phyloP scores from a whole-genome alignment of 768 basidiomycete species.

The Trametes cingulata region DNA sequence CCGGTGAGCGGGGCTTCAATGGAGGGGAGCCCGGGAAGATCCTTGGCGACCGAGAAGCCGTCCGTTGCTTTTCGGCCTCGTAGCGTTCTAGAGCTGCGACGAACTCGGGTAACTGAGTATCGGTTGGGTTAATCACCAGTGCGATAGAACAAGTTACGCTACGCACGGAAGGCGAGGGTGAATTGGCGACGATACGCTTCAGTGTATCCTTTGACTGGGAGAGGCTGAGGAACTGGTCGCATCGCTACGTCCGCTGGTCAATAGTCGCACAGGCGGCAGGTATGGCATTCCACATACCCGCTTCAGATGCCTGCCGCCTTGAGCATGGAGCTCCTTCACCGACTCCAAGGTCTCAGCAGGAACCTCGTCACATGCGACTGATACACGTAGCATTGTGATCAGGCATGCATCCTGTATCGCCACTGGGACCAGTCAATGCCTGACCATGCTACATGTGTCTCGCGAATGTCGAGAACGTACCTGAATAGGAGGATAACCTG shows the following conservation, averaged over 20 bases:
- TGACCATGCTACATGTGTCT: too few species aligned
- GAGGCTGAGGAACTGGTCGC: conserved; percentile 63
- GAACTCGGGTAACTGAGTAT: conserved; percentile 69
- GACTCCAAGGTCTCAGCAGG: conserved; percentile 44
- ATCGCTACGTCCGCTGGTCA: conserved; percentile 49
- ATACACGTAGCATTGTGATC: conserved; percentile 68
- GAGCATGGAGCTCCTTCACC: conserved; percentile 46
- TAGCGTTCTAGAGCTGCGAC: conserved; percentile 47
- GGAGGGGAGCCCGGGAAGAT: conserved; percentile 10
- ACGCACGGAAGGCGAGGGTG: conserved; percentile 59
- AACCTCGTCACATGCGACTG: conserved; percentile 57
- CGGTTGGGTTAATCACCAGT: background rate
- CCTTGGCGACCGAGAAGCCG: background rate
- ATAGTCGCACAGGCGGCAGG: background rate
- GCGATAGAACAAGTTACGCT: background rate
- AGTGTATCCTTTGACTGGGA: conserved; percentile 47
- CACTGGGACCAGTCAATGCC: conserved; percentile 39
- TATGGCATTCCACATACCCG: conserved; percentile 41
- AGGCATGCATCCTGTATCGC: conserved; percentile 74
- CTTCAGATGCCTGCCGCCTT: conserved; percentile 55
- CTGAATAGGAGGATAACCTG: conserved; percentile 41
- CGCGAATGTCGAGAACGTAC: conserved; percentile 37
- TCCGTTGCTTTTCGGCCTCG: conserved; percentile 4
- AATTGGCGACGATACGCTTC: conserved; percentile 45
- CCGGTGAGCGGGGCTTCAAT: conserved; percentile 15